These are phyloP conservation scores for Fraxinus greggii DNA, from an alignment of 305 asterid species.

Conservation along the genomic window DNA sequence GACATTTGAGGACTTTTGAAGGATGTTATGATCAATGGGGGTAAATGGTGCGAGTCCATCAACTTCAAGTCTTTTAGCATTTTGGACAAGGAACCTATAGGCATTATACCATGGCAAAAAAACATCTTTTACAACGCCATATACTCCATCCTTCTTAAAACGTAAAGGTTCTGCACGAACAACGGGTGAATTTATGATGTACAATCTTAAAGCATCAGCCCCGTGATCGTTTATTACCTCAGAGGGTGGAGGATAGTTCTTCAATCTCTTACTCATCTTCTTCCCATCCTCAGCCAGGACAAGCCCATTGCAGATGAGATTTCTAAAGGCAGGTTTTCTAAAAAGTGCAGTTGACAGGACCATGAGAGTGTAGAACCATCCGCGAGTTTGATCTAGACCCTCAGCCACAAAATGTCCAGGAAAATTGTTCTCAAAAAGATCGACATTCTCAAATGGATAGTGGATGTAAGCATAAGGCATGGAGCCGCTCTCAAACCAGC, in stretches of 20 bases:
- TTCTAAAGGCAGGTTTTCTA: slow-evolving; percentile 91
- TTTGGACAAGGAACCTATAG: slow-evolving; percentile 93
- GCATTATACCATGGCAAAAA: slow-evolving; percentile 99
- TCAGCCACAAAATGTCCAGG: slow-evolving; percentile 99
- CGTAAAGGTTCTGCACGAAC: slow-evolving; percentile 98
- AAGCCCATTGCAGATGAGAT: slow-evolving; percentile 97
- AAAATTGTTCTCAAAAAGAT: slow-evolving; percentile 83
- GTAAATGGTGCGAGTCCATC: slow-evolving; percentile 78
- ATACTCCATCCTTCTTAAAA: slow-evolving; percentile 88
- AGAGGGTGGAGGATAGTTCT: slow-evolving; percentile 87
- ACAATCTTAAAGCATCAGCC: slow-evolving; percentile 88
- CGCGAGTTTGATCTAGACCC: slow-evolving; percentile 97
- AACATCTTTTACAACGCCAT: slow-evolving; percentile 88
- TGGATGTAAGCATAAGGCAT: slow-evolving; percentile 99
- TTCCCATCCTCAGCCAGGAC: slow-evolving; percentile 97
- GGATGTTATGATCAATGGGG: slow-evolving; percentile 65
- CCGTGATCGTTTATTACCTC: slow-evolving; percentile 92
- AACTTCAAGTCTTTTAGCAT: slow-evolving; percentile 85
- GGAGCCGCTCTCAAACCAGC: slow-evolving; percentile 99
- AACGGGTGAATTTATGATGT: slow-evolving; percentile 94
- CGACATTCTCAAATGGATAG: slow-evolving; percentile 90
- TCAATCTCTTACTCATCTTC: slow-evolving; percentile 94
- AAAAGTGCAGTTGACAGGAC: slow-evolving; percentile 93
- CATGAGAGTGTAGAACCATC: slow-evolving; percentile 99
- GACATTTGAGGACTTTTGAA: slow-evolving; percentile 81